Base-by-base conservation (phyloP, 208 protist genomes). In the Leishmania tropica region DNA sequence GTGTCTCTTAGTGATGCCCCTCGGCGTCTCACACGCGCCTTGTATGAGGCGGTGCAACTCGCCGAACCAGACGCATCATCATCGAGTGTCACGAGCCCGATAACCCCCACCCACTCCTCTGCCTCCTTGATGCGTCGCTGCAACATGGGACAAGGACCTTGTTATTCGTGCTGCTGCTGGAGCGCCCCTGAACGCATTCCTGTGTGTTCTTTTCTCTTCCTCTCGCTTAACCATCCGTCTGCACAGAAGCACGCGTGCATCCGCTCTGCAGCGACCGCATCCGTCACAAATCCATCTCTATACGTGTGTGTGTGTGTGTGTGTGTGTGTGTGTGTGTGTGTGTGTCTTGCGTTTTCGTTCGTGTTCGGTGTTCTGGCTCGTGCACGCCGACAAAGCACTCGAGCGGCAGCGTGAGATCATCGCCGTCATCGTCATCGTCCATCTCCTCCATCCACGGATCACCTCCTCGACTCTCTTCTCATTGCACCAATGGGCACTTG, bases 401-500 rank as follows among this genome's bases (percentile, higher is more conserved):
- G 11, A 24, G 8, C 24, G 13, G 56, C 24, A 62, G 56, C 24
- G 56, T 62, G 21, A 28, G 24, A 3, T 42, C 31, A 37, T 6
- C 62, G 62, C 62, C 62, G 31, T 67, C 31, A 37, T 67, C 31
- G n/a, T 40, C 31, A 37, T 17, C 31, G n/a, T 21, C 62, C 31
- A 37, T 37, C 31, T 19, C 7, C 62, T 19, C 31, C 62, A 17
- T 67, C 31, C 7, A 1, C 62, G 2, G 62, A 37, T 37, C 24
- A 67, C 45, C 45, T 19, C 17, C 31, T 31, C 72, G 72, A 17
- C 73, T 76, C n/a, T 13, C 51, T 31, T 31, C 2, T 21, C 51
- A 10, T 47, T 17, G 11, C 17, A 42, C 3, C 53, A 28, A 91
- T 92, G 86, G 79, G 89, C 42, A 88, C 80, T 79, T 93, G 89